Conservation (phyloP, 768 basidiomycete genomes). For the Suillus bovinus region DNA sequence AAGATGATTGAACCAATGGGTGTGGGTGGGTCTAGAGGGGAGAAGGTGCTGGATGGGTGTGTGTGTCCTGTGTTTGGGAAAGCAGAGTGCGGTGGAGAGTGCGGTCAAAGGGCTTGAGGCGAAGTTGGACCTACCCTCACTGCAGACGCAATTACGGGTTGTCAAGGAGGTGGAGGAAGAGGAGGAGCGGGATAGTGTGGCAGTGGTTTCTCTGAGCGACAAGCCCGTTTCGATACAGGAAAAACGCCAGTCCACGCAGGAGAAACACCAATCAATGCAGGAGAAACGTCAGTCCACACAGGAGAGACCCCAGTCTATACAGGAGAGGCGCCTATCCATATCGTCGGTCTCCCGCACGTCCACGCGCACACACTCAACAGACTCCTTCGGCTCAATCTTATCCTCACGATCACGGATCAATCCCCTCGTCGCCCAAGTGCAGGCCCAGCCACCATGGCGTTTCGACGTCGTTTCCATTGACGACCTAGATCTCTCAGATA, state of each 20-base stretch:
- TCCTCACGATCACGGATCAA: slow-evolving; percentile 32
- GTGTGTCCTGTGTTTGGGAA: not conserved
- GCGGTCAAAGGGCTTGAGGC: slow-evolving; percentile 4
- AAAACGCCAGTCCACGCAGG: not conserved
- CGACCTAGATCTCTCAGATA: slow-evolving; percentile 79
- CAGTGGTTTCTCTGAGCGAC: not conserved
- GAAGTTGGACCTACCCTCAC: slow-evolving; percentile 14
- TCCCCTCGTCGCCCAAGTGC: slow-evolving; percentile 34
- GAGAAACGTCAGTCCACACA: not conserved
- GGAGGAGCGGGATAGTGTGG: slow-evolving; percentile 20
- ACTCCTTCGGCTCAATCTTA: slow-evolving; percentile 34
- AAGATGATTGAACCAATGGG: slow-evolving; percentile 48
- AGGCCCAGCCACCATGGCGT: slow-evolving; percentile 49
- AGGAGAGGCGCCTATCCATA: not conserved
- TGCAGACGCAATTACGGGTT: slow-evolving; percentile 26
- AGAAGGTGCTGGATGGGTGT: not conserved
- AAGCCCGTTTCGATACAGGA: slow-evolving; percentile 18
- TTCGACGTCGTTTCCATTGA: slow-evolving; percentile 79
- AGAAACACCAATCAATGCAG: not conserved
- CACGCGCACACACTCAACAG: slow-evolving; percentile 33
- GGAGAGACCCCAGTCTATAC: not conserved
- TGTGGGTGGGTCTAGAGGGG: not conserved
- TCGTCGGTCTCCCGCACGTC: slow-evolving; percentile 21
- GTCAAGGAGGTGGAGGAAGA: slow-evolving; percentile 35
- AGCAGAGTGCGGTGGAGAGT: slow-evolving; percentile 7